Conservation (phyloP, 139 green algal species). For the Gonium pectorale region DNA sequence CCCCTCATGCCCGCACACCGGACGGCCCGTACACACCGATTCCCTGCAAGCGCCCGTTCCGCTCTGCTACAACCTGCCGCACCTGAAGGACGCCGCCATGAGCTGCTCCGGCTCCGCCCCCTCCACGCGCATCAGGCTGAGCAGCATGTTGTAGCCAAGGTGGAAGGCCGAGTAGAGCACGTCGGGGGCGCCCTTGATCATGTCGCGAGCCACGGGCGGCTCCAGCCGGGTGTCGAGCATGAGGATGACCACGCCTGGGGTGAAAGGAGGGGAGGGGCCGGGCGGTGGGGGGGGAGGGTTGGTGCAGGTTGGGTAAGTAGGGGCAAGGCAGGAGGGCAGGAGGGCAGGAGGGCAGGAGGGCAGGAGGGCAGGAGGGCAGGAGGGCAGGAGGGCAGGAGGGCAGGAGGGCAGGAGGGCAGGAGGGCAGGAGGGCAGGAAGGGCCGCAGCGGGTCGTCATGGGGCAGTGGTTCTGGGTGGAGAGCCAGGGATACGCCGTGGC, state of each 20-base stretch:
- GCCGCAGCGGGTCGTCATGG: background rate
- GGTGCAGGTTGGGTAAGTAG: background rate
- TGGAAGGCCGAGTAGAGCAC: slow-evolving; percentile 79
- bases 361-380: background rate
- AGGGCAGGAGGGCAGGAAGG: background rate
- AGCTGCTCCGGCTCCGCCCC: slow-evolving; percentile 60
- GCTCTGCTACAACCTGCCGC: too few species aligned
- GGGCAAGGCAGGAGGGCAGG: background rate
- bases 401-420: background rate
- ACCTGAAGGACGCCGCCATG: slow-evolving; percentile 56
- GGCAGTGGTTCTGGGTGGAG: too few species aligned
- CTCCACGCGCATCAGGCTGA: slow-evolving; percentile 81
- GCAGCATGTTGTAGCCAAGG: slow-evolving; percentile 86
- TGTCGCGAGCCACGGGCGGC: slow-evolving; percentile 76
- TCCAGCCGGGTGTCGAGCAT: slow-evolving; percentile 91
- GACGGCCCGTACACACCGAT: too few species aligned
- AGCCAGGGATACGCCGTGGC: too few species aligned
- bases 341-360: background rate
- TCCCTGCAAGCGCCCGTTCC: too few species aligned
- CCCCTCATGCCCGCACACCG: too few species aligned
- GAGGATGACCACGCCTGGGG: slow-evolving; percentile 85
- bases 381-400: background rate
- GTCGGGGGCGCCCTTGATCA: slow-evolving; percentile 87
- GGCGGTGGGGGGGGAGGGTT: background rate
- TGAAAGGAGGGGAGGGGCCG: too few species aligned